These are phyloP conservation scores for Echium plantagineum DNA, from an alignment of 257 asterid genomes.

Conservation along the genomic window DNA sequence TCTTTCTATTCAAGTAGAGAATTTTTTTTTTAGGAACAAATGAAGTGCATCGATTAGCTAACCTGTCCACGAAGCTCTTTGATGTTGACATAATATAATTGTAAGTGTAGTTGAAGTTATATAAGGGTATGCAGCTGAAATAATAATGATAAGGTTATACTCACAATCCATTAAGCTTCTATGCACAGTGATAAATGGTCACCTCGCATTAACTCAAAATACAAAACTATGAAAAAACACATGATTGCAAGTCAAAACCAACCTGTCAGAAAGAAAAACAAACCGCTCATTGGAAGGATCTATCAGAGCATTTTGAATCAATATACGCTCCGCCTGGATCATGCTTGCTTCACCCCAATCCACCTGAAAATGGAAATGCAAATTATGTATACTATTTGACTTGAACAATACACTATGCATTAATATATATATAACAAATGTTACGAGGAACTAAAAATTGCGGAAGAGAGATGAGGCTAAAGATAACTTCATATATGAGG, in stretches of 20 bases:
- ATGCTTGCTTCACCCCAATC: slow-evolving; percentile 99
- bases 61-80: slow-evolving; percentile 95
- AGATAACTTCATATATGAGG: background rate
- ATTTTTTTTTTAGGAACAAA: background rate
- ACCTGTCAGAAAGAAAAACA: slow-evolving; percentile 94
- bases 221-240: background rate
- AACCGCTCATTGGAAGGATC: slow-evolving; percentile 73
- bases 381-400: slow-evolving; percentile 2
- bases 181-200: background rate
- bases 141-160: slow-evolving; percentile 4
- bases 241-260: slow-evolving; percentile 8
- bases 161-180: background rate
- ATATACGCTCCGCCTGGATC: slow-evolving; percentile 91
- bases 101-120: slow-evolving; percentile 89
- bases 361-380: slow-evolving; percentile 52
- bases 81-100: slow-evolving; percentile 81
- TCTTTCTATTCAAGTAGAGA: background rate
- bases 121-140: slow-evolving; percentile 91
- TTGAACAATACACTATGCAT: too few species aligned
- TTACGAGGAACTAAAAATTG: background rate
- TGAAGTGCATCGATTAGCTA: slow-evolving; percentile 12
- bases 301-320: slow-evolving; percentile 69
- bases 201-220: background rate
- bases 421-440: background rate
- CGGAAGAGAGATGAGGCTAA: background rate